phyloP scores from a whole-genome alignment of 139 green algal species.

The Volvox africanus region DNA sequence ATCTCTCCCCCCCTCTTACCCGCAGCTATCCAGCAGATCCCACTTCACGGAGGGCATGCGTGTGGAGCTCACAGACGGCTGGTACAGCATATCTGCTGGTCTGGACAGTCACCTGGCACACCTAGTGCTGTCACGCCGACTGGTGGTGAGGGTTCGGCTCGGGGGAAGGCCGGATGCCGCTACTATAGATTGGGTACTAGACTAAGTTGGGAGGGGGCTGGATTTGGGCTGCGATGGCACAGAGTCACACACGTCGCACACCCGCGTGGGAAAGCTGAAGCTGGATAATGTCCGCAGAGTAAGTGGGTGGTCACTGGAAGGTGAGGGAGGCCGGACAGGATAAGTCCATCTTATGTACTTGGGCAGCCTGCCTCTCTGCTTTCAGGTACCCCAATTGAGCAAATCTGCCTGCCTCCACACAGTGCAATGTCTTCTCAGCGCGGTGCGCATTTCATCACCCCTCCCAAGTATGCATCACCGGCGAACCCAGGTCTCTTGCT shows the following conservation, averaged over 20 bases:
- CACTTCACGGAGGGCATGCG: background rate
- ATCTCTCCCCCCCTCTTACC: background rate
- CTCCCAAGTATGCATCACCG: background rate
- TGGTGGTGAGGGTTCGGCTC: slow-evolving; percentile 42
- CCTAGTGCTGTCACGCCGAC: slow-evolving; percentile 42
- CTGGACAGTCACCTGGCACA: slow-evolving; percentile 64
- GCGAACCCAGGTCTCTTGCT: background rate
- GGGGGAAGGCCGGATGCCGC: no score
- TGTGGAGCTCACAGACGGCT: slow-evolving; percentile 81
- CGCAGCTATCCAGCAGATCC: background rate
- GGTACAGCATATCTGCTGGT: slow-evolving; percentile 71
- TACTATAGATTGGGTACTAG: no score
- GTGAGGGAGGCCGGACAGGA: no score
- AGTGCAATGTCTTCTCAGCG: no score
- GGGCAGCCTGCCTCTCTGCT: background rate
- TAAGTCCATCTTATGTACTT: no score
- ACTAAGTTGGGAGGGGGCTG: no score
- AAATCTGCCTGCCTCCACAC: background rate
- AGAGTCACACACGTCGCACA: no score
- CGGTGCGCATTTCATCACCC: background rate
- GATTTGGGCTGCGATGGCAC: no score
- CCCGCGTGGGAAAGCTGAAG: no score
- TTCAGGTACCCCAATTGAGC: no score
- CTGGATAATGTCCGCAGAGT: no score
- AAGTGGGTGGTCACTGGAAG: no score